Evolutionary conservation across 331 rosid genomes (phyloP).

Genomic region (Stylosanthes scabra): DNA sequence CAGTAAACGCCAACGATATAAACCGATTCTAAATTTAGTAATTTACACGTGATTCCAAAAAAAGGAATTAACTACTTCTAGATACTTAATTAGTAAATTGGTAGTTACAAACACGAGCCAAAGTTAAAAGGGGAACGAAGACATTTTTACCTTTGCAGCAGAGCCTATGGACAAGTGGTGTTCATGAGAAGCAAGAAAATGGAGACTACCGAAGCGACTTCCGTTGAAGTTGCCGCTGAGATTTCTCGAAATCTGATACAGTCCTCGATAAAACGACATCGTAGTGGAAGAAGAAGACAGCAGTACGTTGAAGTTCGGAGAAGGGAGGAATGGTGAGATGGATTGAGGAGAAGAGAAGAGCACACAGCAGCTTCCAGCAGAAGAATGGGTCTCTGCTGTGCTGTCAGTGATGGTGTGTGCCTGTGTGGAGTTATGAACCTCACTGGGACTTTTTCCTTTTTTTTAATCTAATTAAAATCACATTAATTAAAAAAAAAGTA

Average conservation of each 20-base stretch:
- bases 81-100: conserved; percentile 22
- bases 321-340: no score
- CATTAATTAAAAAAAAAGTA: no score
- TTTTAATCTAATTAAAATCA: no score
- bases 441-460: no score
- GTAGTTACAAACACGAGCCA: not conserved
- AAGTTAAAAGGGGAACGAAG: not conserved
- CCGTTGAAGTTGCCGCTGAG: conserved; percentile 51
- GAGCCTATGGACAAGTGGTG: conserved; percentile 43
- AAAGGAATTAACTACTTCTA: not conserved
- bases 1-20: no score
- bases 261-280: conserved; percentile 65
- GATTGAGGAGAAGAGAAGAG: no score
- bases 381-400: no score
- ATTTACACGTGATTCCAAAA: not conserved
- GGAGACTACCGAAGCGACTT: conserved; percentile 52
- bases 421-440: no score
- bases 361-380: no score
- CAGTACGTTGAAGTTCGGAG: no score
- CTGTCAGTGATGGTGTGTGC: no score
- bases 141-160: conserved; percentile 50
- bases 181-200: conserved; percentile 25
- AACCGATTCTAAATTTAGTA: no score
- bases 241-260: conserved; percentile 65
- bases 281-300: conserved; percentile 18